These are phyloP conservation scores for Xylaria sp. DNA, from an alignment of 495 filamentous ascomycete genomes.

Conservation along the genomic window DNA sequence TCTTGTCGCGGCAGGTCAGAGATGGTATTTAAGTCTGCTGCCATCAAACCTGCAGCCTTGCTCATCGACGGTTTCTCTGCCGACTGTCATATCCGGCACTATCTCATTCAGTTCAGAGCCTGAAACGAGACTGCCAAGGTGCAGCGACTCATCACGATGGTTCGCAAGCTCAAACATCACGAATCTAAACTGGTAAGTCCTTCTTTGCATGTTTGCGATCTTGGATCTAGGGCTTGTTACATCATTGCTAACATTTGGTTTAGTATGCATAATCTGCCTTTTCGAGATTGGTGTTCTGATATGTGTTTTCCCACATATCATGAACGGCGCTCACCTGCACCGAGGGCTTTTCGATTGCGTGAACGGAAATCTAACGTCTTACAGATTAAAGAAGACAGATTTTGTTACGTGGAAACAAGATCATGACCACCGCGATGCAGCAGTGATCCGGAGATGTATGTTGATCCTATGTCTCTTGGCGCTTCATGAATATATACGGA, in stretches of 20 bases:
- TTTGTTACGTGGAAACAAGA: conserved; percentile 94
- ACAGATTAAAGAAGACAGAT: conserved; percentile 83
- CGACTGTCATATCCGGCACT: not conserved
- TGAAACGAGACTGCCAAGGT: not conserved
- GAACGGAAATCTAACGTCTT: conserved; percentile 51
- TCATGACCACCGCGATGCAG: conserved; percentile 79
- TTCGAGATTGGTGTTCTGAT: not conserved
- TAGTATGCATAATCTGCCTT: conserved; percentile 25
- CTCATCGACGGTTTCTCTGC: not conserved
- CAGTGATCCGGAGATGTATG: conserved; percentile 73
- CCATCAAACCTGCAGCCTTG: conserved; percentile 19
- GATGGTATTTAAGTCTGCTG: conserved; percentile 30
- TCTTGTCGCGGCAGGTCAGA: conserved; percentile 21
- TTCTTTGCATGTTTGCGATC: not conserved
- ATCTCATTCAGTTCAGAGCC: not conserved
- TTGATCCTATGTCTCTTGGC: not conserved
- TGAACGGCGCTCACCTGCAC: not conserved
- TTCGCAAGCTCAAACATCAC: conserved; percentile 91
- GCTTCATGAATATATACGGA: too few relatives aligned
- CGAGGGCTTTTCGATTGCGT: not conserved
- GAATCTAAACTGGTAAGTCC: conserved; percentile 64
- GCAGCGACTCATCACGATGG: conserved; percentile 61
- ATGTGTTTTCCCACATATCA: not conserved
- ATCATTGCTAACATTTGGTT: conserved; percentile 23
- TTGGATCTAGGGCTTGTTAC: not conserved